Percentiles rank a stretch among this genome's conserved stretches.
phyloP scores from a whole-genome alignment of 441 rosid species.

The Mallotus japonicus region DNA sequence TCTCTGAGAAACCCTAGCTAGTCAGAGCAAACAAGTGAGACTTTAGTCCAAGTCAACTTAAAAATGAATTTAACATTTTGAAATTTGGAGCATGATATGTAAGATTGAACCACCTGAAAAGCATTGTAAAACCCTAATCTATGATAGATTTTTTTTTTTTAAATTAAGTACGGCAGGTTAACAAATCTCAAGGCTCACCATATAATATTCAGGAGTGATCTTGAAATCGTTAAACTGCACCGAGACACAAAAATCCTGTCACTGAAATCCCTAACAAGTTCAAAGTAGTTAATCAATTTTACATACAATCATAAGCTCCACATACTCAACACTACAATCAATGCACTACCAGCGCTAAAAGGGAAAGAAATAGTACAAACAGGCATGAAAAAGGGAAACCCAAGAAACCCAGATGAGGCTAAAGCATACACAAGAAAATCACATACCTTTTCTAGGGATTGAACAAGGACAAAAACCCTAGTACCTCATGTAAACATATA shows the following conservation, averaged over 20 bases:
- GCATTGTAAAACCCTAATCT: constrained; percentile 9
- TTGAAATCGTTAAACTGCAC: constrained; percentile 35
- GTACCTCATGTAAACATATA: background rate
- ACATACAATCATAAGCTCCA: too few relatives aligned
- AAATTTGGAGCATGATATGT: background rate
- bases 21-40: constrained; percentile 1
- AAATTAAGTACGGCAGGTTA: too few relatives aligned
- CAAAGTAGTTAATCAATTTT: background rate
- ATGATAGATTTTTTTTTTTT: too few relatives aligned
- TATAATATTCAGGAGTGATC: constrained; percentile 26
- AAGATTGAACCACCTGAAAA: background rate
- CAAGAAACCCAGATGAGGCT: constrained; percentile 25
- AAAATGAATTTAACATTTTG: background rate
- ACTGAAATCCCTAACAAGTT: constrained; percentile 27
- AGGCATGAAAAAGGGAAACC: background rate
- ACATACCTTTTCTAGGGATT: constrained; percentile 26
- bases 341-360: constrained; percentile 4
- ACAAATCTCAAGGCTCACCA: constrained; percentile 30
- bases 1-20: constrained; percentile 25
- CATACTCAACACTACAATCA: constrained; percentile 7
- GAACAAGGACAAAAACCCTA: constrained; percentile 21
- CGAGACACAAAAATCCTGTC: constrained; percentile 37
- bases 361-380: background rate
- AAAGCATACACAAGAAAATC: constrained; percentile 11
- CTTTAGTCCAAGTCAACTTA: constrained; percentile 2